Base-by-base conservation (phyloP, 129 eudicot genomes). In the Helianthus tuberosus region DNA sequence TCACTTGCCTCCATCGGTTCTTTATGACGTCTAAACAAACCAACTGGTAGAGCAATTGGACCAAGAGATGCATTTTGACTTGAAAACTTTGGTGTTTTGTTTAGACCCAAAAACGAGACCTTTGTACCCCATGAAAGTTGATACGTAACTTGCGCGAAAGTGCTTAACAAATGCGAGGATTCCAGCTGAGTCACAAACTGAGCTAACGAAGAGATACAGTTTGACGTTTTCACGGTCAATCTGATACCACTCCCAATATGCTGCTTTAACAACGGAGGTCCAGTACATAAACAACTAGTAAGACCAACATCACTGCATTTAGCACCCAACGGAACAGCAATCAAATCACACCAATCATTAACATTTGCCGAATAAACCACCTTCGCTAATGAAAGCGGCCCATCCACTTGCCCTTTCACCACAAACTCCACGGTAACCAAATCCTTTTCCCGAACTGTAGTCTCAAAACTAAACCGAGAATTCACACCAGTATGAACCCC, bases 311-410 rank as follows among this genome's bases (percentile, higher is more conserved):
- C 97, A 53, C 83, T 85, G 74, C 96, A 91, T 77, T 71, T 87
- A 80, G 82, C 97, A 54, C 99, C 99, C 79, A 88, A 68, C 11
- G 97, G 96, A 54, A 82, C 82, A 66, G 91, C 91, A 80, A 81
- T 73, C n/a, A 93, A 72, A 16, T 96, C 87, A 58, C 82, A 84
- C 97, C 96, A 87, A 50, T 94, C 91, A 51, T 74, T 91, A 25
- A 94, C 67, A 83, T 86, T 83, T 82, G 96, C 91, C 46, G 79
- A 77, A 71, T 88, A 94, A 61, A 84, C 64, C 62, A 91, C 83
- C 77, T 86, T 94, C 1, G 84, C 68, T 43, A 88, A 80, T 11
- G 96, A 91, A 78, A 94, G 97, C 13, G 91, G 82, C 11, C 79
- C 80, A 75, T 78, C 75, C 29, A 77, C 32, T 60, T 80, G 81